Conservation (phyloP, 2,329 filamentous ascomycete genomes). For the Emergomyces orientalis region DNA sequence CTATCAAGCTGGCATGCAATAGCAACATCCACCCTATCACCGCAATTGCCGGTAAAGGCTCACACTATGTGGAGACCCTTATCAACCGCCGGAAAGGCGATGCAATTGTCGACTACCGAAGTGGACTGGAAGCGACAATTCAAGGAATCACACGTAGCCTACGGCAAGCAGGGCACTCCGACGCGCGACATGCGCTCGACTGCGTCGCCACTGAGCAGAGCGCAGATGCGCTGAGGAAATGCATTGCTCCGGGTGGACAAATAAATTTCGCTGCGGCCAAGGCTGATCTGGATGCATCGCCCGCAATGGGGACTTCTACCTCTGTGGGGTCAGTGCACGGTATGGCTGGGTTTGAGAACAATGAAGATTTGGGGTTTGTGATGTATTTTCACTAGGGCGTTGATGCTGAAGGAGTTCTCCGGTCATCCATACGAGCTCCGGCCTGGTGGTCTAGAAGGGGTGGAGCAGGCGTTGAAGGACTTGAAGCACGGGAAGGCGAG, state of each 20-base stretch:
- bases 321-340: conserved; percentile 27
- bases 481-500: conserved; percentile 53
- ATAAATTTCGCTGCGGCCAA: conserved; percentile 36
- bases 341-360: conserved; percentile 19
- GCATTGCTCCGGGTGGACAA: conserved; percentile 34
- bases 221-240: conserved; percentile 37
- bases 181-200: conserved; percentile 43
- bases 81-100: conserved; percentile 49
- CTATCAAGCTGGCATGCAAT: conserved; percentile 46
- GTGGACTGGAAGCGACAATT: conserved; percentile 46
- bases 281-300: conserved; percentile 32
- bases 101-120: conserved; percentile 51
- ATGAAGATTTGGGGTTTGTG: conserved; percentile 39
- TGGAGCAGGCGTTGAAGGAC: conserved; percentile 40
- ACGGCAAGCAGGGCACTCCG: conserved; percentile 29
- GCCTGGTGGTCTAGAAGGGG: conserved; percentile 45
- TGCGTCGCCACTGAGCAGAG: conserved; percentile 48
- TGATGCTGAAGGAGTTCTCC: conserved; percentile 43
- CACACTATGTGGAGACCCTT: conserved; percentile 43
- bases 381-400: conserved; percentile 38
- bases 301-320: conserved; percentile 24
- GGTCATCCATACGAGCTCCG: conserved; percentile 45
- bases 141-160: conserved; percentile 32
- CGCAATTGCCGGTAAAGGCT: conserved; percentile 47
- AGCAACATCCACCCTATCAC: conserved; percentile 55